phyloP scores from a whole-genome alignment of 2,329 filamentous ascomycete genomes.

The Pseudopyricularia javanii region DNA sequence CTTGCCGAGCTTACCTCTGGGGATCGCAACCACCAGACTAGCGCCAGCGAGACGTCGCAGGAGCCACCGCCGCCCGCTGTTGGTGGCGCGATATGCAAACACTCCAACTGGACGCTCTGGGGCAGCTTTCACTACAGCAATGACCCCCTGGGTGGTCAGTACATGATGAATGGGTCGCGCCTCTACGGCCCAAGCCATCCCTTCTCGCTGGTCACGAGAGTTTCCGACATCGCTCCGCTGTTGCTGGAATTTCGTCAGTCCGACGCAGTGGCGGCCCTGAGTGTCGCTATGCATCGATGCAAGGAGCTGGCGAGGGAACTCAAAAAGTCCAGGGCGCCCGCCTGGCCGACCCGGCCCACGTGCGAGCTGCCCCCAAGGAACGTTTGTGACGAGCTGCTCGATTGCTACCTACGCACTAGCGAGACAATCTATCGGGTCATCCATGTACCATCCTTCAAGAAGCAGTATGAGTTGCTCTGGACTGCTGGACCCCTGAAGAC shows the following conservation, averaged over 20 bases:
- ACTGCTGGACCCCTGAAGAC: neutral
- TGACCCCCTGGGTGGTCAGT: neutral
- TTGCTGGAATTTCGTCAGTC: neutral
- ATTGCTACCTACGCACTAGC: slow-evolving; percentile 40
- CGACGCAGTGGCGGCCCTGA: neutral
- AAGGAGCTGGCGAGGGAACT: slow-evolving; percentile 38
- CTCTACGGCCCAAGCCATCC: neutral
- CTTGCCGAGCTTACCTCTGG: neutral
- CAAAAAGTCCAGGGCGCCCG: slow-evolving; percentile 31
- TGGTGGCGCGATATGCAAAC: neutral
- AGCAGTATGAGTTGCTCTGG: slow-evolving; percentile 40
- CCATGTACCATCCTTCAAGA: slow-evolving; percentile 42
- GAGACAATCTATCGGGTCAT: slow-evolving; percentile 45
- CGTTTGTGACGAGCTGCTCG: slow-evolving; percentile 36
- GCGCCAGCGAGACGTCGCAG: neutral
- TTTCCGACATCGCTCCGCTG: neutral
- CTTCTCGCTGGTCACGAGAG: neutral
- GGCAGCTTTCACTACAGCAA: neutral
- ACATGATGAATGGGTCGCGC: neutral
- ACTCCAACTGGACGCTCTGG: neutral
- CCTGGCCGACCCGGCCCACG: slow-evolving; percentile 30
- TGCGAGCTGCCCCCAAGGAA: slow-evolving; percentile 29
- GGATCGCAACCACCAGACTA: neutral
- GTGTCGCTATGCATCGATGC: slow-evolving; percentile 26
- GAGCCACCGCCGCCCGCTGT: neutral